These are phyloP conservation scores for Pythium vanterpoolii DNA, from an alignment of 352 stramenopile species.

Conservation along the genomic window DNA sequence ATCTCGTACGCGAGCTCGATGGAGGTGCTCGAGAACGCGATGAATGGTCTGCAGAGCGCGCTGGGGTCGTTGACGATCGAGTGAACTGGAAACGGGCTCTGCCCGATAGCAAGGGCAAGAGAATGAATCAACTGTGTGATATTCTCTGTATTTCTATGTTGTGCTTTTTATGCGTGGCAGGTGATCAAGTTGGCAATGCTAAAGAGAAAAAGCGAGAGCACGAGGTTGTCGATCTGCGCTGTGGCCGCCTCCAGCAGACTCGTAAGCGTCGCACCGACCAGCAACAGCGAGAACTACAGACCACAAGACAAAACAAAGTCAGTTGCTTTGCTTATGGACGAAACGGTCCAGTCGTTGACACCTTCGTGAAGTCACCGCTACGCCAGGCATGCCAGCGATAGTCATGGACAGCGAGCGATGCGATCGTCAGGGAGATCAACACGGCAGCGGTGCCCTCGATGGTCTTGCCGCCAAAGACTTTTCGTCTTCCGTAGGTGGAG, in stretches of 20 bases:
- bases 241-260: slow-evolving; percentile 65
- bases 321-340: background rate
- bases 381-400: slow-evolving; percentile 23
- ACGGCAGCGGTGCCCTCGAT: slow-evolving; percentile 60
- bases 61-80: slow-evolving; percentile 51
- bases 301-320: background rate
- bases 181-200: slow-evolving; percentile 45
- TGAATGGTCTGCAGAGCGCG: slow-evolving; percentile 56
- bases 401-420: slow-evolving; percentile 49
- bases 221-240: slow-evolving; percentile 82
- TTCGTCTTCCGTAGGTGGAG: slow-evolving; percentile 43
- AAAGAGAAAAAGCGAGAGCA: slow-evolving; percentile 72
- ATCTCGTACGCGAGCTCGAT: slow-evolving; percentile 95
- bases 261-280: slow-evolving; percentile 40
- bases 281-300: slow-evolving; percentile 32
- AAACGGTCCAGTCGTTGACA: slow-evolving; percentile 11
- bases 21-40: slow-evolving; percentile 67
- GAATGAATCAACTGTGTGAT: background rate
- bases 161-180: slow-evolving; percentile 25
- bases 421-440: slow-evolving; percentile 51
- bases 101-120: background rate
- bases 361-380: slow-evolving; percentile 34
- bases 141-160: background rate
- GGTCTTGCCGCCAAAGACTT: slow-evolving; percentile 63
- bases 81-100: slow-evolving; percentile 1